Base-by-base conservation (phyloP, 2,329 filamentous ascomycete species). In the Scedosporium apiospermum region DNA sequence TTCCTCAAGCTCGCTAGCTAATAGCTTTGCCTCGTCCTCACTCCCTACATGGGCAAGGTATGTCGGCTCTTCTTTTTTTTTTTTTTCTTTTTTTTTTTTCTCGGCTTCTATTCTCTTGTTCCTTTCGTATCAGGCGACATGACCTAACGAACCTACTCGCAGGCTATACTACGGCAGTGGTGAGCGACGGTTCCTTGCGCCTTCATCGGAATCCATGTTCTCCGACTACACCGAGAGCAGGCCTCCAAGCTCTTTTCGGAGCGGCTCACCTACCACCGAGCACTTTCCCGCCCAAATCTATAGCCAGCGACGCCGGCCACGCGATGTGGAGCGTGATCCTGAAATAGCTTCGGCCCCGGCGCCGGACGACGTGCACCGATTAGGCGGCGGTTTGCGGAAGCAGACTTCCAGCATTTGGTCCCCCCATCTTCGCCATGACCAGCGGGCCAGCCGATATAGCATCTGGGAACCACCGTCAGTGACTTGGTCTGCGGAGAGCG, bases 391-490 rank as follows among this genome's bases (percentile, higher is more conserved):
- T 46, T 65, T 76, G 27, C 75, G 72, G 67, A 81, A 82, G 71
- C 81, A 81, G 67, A 78, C 80, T 61, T 83, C 87, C 44, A 81
- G 84, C 66, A 80, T 89, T 65, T 91, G 88, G 87, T 91, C 88
- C 3, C 89, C 89, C 9, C 89, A 92, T 73, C 75, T 93, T 34
- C 81, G 82, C 60, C 77, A 79, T 12, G 88, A 92, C 70, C 80
- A 83, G 63, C 78, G 86, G 16, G 79, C 83, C 57, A 78, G 79
- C 62, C 75, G 78, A 64, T 83, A 78, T 67, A 88, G 83, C 69
- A 78, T 86, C 16, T 95, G 90, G 89, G 84, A 87, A 64, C 86
- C 90, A 1, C 91, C 91, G 1, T 87, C 86, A 1, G 76, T 89
- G 23, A 84, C 86, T 64, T 89, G 87, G 74, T 82, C 82, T 9